Percentiles rank a stretch among this genome's conserved stretches.
These are phyloP conservation scores for Metarhizium humberi DNA, from an alignment of 2,329 filamentous ascomycete species.

Conservation along the genomic window DNA sequence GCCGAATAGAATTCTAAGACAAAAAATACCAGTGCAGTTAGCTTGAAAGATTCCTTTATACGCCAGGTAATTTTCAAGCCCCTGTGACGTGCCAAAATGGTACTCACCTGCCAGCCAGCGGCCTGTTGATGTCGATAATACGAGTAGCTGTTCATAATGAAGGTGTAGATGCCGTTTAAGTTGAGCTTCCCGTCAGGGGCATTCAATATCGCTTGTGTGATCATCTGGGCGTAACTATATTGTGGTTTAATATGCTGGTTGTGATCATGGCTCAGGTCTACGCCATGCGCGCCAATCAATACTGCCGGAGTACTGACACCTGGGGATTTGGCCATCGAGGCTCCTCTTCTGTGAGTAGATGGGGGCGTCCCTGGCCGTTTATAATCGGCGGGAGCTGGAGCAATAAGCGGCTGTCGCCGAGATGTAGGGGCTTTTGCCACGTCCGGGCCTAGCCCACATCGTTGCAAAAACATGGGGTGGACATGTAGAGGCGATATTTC, in stretches of 20 bases:
- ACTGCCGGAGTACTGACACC: conserved; percentile 26
- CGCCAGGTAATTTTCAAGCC: not conserved
- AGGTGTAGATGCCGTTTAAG: conserved; percentile 85
- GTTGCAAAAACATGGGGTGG: conserved; percentile 58
- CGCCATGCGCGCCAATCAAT: conserved; percentile 36
- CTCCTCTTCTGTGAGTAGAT: conserved; percentile 27
- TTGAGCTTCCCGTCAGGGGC: conserved; percentile 83
- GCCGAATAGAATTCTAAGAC: conserved; percentile 79
- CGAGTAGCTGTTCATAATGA: conserved; percentile 82
- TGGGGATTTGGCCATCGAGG: conserved; percentile 20
- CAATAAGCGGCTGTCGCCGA: conserved; percentile 38
- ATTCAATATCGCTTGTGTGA: conserved; percentile 88
- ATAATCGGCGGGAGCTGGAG: conserved; percentile 51
- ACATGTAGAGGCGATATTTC: conserved; percentile 58
- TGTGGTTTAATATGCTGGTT: conserved; percentile 90
- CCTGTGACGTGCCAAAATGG: not conserved
- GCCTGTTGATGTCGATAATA: conserved; percentile 76
- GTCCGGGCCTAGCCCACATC: conserved; percentile 45
- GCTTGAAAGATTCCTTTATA: not conserved
- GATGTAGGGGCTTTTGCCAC: conserved; percentile 18
- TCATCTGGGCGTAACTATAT: conserved; percentile 94
- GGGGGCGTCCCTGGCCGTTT: conserved; percentile 53
- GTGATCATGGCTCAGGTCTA: conserved; percentile 73
- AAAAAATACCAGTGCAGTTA: not conserved
- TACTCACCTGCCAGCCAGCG: conserved; percentile 79